These are phyloP conservation scores for Bryopsis sp. DNA, from an alignment of 139 green algal genomes.

Conservation along the genomic window DNA sequence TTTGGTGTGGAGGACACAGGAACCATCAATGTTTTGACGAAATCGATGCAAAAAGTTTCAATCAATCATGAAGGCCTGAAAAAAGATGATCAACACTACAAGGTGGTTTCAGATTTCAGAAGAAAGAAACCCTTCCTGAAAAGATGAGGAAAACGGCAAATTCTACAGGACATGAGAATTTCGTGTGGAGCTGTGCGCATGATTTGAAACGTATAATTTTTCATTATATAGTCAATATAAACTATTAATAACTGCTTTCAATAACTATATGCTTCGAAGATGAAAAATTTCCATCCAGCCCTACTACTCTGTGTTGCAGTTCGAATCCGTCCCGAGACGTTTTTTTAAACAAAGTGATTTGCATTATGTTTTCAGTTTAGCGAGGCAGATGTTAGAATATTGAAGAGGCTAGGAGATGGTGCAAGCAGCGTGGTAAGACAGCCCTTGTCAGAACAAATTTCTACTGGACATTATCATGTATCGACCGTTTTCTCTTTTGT, in stretches of 20 bases:
- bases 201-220: too few species aligned
- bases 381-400: conserved; percentile 61
- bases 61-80: neutral
- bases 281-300: too few species aligned
- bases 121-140: neutral
- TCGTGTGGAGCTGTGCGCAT: neutral
- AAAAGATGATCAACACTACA: neutral
- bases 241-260: too few species aligned
- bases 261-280: too few species aligned
- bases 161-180: neutral
- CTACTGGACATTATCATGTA: too few species aligned
- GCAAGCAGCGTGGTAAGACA: conserved; percentile 49
- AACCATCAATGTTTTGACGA: neutral
- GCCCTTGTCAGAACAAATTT: too few species aligned
- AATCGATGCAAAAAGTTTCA: conserved; percentile 4
- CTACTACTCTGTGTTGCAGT: too few species aligned
- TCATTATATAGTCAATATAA: too few species aligned
- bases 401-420: conserved; percentile 55
- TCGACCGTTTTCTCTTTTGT: too few species aligned
- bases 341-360: too few species aligned
- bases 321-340: too few species aligned
- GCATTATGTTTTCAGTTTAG: conserved; percentile 43
- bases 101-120: neutral
- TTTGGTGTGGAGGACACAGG: conserved; percentile 1
- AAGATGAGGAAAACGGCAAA: neutral